These are phyloP conservation scores for Plectosphaerella cucumerina DNA, from an alignment of 2,329 filamentous ascomycete genomes.

Conservation along the genomic window DNA sequence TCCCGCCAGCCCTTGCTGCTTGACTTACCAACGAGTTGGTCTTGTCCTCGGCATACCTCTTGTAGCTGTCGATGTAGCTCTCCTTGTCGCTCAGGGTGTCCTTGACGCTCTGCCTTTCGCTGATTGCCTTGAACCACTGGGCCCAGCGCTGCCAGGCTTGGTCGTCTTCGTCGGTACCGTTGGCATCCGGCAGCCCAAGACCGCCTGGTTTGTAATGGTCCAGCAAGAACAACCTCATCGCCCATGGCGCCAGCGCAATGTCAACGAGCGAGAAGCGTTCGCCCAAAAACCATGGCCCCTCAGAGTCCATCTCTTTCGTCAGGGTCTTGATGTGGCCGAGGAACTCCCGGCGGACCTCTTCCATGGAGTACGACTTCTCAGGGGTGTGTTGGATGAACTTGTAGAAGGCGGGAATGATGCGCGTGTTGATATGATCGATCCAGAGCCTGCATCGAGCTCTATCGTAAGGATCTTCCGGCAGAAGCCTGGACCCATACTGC, in stretches of 20 bases:
- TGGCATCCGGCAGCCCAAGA: constrained; percentile 33
- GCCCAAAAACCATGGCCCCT: constrained; percentile 63
- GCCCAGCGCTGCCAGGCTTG: constrained; percentile 61
- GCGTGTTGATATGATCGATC: constrained; percentile 66
- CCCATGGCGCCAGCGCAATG: constrained; percentile 69
- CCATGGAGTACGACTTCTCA: constrained; percentile 42
- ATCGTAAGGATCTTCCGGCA: constrained; percentile 60
- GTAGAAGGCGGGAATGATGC: constrained; percentile 68
- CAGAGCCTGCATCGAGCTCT: constrained; percentile 64
- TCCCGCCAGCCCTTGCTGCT: constrained; percentile 58
- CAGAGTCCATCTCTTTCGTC: constrained; percentile 53
- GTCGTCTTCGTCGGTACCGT: constrained; percentile 38
- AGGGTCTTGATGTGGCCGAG: constrained; percentile 56
- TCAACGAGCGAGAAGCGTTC: constrained; percentile 63
- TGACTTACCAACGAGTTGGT: constrained; percentile 59
- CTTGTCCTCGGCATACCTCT: constrained; percentile 61
- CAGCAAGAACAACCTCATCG: constrained; percentile 66
- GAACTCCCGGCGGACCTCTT: constrained; percentile 55
- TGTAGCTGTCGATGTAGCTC: constrained; percentile 65
- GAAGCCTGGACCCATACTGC: constrained; percentile 40
- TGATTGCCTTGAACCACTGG: constrained; percentile 58
- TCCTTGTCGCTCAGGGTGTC: constrained; percentile 66
- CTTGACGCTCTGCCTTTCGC: constrained; percentile 56
- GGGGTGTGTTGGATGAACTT: constrained; percentile 53
- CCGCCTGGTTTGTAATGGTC: constrained; percentile 67